phyloP scores from a whole-genome alignment of 1,284 basidiomycete species.

The Cerrena zonata region DNA sequence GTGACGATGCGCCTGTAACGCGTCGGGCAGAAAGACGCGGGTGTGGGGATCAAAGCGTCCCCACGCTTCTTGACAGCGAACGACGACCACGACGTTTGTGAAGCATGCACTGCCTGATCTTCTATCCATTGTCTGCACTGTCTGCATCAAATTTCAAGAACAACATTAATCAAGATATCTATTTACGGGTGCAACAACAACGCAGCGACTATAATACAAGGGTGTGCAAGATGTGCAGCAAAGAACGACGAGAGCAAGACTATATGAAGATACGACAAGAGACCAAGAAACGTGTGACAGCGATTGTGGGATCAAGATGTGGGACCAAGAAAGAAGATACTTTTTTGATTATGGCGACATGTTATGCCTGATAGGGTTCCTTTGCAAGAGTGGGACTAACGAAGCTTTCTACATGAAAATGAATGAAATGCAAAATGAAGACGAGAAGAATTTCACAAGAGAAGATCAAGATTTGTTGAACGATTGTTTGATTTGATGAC shows the following conservation, averaged over 20 bases:
- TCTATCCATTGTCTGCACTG: not conserved
- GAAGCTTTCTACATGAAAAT: no score
- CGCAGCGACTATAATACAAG: not conserved
- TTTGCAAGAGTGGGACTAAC: no score
- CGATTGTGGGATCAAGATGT: not conserved
- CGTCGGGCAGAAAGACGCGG: not conserved
- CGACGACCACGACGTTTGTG: not conserved
- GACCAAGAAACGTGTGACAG: not conserved
- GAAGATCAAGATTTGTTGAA: slow-evolving; percentile 4
- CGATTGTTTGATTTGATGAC: not conserved
- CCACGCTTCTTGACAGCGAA: not conserved
- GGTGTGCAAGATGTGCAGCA: not conserved
- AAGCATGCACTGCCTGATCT: not conserved
- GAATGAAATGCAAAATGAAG: no score
- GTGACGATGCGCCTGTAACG: not conserved
- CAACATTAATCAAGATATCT: not conserved
- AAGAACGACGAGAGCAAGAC: not conserved
- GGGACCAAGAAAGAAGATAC: not conserved
- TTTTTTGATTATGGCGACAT: no score
- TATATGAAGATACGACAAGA: not conserved
- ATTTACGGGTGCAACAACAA: not conserved
- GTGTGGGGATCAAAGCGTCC: not conserved
- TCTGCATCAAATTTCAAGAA: no score
- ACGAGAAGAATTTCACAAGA: not conserved
- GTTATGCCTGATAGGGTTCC: no score